Base-by-base conservation (phyloP, 352 stramenopile genomes). In the Phytophthora nicotianae region DNA sequence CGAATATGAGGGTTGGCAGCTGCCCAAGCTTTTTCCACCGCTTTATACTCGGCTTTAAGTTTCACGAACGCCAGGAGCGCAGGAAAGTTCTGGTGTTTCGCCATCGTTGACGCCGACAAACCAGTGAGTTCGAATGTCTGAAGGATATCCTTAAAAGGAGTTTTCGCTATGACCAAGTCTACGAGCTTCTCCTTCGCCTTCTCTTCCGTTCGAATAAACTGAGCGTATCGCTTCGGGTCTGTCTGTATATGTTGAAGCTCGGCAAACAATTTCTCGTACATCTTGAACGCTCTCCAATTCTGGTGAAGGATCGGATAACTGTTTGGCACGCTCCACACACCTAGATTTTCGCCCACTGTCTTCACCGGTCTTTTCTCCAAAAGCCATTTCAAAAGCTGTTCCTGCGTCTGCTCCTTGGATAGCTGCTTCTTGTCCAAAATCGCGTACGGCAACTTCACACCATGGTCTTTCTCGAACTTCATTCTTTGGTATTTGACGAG, bases 211-310 rank as follows among this genome's bases (percentile, higher is more conserved):
- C 41, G 46, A 10, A n/a, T 29, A 26, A 50, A 50, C 0, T 26
- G 23, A 6, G 45, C 24, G 16, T 50, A 50, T 33, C 11, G 9
- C 5, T 19, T 3, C 42, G 10, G 19, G 5, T 27, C 27, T 32
- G 13, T 42, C 50, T 26, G 27, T 37, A 20, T 16, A 5, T 16
- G 2, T 20, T 27, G 2, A 21, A 27, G 21, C 21, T 29, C 21
- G 0, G 10, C n/a, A n/a, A 29, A 48, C 50, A 20, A 48, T 35
- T 58, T 58, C 8, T n/a, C 14, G 23, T 58, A 58, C n/a, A 24
- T 45, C n/a, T 41, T 38, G 37, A 48, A 58, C 50, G 50, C 50
- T 40, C 23, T 58, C 50, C 50, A 49, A 24, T 58, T 58, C 9
- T 40, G 16, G n/a, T 40, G 14, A 13, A 48, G 2, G 8, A 58